A percentile compares a stretch with the other conserved stretches of the same genome.
Conservation (phyloP, 306 rosid genomes). For the Cyclanthera cordifolia region DNA sequence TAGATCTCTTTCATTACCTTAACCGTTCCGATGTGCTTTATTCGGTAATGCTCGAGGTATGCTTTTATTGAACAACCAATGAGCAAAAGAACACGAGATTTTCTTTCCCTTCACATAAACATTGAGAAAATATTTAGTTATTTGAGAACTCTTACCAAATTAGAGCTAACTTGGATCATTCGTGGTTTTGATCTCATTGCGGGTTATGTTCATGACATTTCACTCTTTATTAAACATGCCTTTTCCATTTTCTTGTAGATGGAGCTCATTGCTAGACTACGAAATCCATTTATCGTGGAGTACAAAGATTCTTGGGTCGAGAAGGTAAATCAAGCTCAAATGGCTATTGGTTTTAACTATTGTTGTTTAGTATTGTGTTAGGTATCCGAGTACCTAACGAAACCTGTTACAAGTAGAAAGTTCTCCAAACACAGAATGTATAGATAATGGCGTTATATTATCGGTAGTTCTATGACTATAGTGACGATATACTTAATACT, state of each 20-base stretch:
- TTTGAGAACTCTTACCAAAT: not conserved
- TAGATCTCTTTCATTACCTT: not conserved
- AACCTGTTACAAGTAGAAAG: no score
- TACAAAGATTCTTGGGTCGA: conserved; percentile 99
- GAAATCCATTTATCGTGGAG: conserved; percentile 93
- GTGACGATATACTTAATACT: no score
- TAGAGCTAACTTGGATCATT: not conserved
- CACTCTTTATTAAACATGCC: not conserved
- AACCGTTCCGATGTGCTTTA: not conserved
- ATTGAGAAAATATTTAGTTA: not conserved
- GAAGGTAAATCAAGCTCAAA: conserved; percentile 39
- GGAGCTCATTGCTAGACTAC: conserved; percentile 84
- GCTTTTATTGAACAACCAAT: not conserved
- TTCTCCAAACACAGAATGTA: no score
- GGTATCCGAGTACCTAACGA: no score
- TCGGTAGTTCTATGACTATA: no score
- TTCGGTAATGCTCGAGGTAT: not conserved
- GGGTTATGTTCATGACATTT: not conserved
- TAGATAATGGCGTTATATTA: no score
- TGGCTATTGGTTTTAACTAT: not conserved
- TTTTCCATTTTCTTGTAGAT: conserved; percentile 39
- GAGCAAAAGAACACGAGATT: not conserved
- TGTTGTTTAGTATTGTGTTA: not conserved
- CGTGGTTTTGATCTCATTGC: not conserved
- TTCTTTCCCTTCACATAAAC: not conserved